Base-by-base conservation (phyloP, 1,284 basidiomycete species). In the Peniophora sp. region DNA sequence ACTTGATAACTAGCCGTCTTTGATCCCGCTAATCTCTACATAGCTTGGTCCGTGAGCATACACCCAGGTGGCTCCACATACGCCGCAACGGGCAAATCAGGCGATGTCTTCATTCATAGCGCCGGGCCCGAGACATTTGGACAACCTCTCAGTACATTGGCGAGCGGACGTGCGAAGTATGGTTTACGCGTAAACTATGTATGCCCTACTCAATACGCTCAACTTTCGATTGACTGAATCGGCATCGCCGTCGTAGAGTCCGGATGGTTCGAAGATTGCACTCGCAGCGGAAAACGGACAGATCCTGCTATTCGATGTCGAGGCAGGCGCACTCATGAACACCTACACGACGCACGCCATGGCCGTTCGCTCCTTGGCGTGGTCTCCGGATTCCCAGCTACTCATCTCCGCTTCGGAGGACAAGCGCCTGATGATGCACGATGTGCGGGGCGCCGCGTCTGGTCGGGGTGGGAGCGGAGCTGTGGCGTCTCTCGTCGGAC, bases 401-500 rank as follows among this genome's bases (percentile, higher is more conserved):
- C 73, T 95, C 3, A 71, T 92, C 46, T 89, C 88, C 27, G 92
- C 85, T 3, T 91, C 90, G 1, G 92, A 95, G 64, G 92, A 95
- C 65, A 88, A 90, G 62, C 81, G 88, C 14, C 81, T 95, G 50
- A 82, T 90, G 47, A 67, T 94, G 41, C 90, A 94, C 64, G 92
- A 95, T 62, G 86, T 92, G 15, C 82, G 88, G 35, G 68, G 67
- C 46, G 73, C 79, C 0, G 61, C 81, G 2, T 75, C 81, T 17
- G 75, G 69, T 51, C 76, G 72, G 55, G 70, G 74, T 14, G 85
- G 87, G 1, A 79, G 79, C 32, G 87, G 88, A 22, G 84, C 85
- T 1, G 88, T 93, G 15, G 88, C 90, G 9, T 82, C 88, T 6
- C 71, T 94, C 57, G 79, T 81, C 18, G 92, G 92, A 0, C 92